A percentile compares a stretch with the other conserved stretches of the same genome.
These are phyloP conservation scores for Puccinia polysora DNA, from an alignment of 1,284 basidiomycete species.

Conservation along the genomic window DNA sequence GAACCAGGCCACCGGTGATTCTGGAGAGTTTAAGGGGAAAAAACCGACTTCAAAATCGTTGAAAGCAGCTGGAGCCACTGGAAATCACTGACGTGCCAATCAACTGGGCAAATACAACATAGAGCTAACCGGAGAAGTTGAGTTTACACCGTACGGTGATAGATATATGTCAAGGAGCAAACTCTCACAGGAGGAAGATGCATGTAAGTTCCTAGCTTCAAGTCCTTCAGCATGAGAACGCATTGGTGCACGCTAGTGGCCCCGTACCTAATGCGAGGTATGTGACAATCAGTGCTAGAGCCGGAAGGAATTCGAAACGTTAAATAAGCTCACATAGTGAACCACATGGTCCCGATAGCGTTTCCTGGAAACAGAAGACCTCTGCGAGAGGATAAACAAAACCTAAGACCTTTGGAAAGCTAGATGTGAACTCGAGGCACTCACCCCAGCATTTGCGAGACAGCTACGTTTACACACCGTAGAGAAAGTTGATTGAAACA, in stretches of 20 bases:
- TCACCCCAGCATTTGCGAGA: slow-evolving; percentile 37
- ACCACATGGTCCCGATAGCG: slow-evolving; percentile 36
- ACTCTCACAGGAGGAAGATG: slow-evolving; percentile 15
- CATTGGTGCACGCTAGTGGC: slow-evolving; percentile 28
- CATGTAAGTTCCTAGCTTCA: slow-evolving; percentile 35
- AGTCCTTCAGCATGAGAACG: slow-evolving; percentile 33
- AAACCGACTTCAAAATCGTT: background rate
- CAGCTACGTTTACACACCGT: background rate
- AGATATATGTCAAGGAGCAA: background rate
- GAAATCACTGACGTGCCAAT: slow-evolving; percentile 34
- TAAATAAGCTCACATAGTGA: slow-evolving; percentile 27
- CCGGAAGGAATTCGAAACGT: background rate
- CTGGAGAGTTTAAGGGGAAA: background rate
- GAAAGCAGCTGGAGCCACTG: too few relatives aligned
- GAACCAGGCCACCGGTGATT: slow-evolving; percentile 11
- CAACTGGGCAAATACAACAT: slow-evolving; percentile 25
- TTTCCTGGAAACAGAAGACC: slow-evolving; percentile 38
- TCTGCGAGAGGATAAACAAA: background rate
- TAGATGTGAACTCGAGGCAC: background rate
- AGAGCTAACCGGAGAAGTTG: background rate
- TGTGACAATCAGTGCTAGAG: background rate
- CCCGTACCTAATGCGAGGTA: slow-evolving; percentile 11
- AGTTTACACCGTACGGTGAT: background rate
- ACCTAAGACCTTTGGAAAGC: background rate
- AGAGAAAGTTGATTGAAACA: too few relatives aligned